Evolutionary conservation across 2,329 filamentous ascomycete genomes (phyloP), one percentile per base, ranked within the genome.

Genomic region (Cryphonectria japonica): DNA sequence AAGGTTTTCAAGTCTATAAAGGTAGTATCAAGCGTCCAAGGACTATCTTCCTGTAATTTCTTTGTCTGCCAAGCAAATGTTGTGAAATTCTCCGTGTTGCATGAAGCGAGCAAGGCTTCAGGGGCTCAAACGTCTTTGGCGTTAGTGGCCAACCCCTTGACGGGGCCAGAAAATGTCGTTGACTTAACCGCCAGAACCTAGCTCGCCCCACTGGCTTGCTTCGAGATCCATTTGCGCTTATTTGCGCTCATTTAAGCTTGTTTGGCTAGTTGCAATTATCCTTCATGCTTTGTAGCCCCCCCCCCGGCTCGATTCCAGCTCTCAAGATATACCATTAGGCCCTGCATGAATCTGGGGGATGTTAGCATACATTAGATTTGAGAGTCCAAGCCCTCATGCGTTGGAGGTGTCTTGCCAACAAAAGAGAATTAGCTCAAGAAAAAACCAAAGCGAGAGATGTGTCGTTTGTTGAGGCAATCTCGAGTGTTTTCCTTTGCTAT

Each of bases 81-180:
- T 64, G 61, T 64, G 29, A 64, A 39, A 64, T 37, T 37, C 61
- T 64, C 43, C 43, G 43, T 50, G 43, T 50, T 50, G 43, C 61
- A 64, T 34, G n/a, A 64, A 41, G 37, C 41, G 37, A 64, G 41
- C 22, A 22, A 22, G 61, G 32, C 14, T 34, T 60, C 57, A 60
- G 57, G 57, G 26, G 61, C 43, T 64, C 61, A 46, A 37, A 64
- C 37, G 61, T 64, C 61, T 16, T 39, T 29, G 26, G 37, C 41
- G 37, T 41, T 64, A 11, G 37, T 46, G 61, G 22, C 29, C 61
- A 3, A 16, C 14, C 57, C 43, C 39, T 7, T 43, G 39, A 64
- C 2, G 16, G n/a, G 9, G 39, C 14, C 39, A 60, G 57, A 34
- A 29, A 29, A 7, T 3, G 57, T 34, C 57, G 19, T 60, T 29